Evolutionary conservation across 805 yeast genomes (phyloP), one percentile per base, ranked within the genome.

Genomic region (Saturnispora sekii): DNA sequence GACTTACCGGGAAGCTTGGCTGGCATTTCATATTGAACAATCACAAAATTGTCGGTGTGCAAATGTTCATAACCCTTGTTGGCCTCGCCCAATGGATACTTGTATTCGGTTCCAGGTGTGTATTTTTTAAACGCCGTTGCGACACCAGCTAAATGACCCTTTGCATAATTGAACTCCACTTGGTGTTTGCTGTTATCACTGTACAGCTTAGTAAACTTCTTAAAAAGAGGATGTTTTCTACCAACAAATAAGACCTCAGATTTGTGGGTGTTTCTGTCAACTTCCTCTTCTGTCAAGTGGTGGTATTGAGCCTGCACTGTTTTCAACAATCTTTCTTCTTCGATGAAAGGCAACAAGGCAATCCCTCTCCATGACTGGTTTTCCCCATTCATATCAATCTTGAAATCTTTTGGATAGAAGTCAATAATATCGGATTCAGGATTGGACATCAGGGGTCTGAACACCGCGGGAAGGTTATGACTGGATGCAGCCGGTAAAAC

Each of bases 281-380:
- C 66, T 55, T 89, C 97, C n/a, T 68, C 77, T 3, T 75, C 84
- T 0, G 86, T 73, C 39, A 89, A 67, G 33, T 67, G 62, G 2
- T 71, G 65, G 57, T 89, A 89, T 49, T 81, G 77, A 1, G 64
- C 74, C 43, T 75, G 70, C 2, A 88, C 95, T 3, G 78, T 80
- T 14, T 69, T 65, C 43, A 89, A 61, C 37, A 89, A 67, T 53
- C 95, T 68, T n/a, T 62, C 62, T 55, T 86, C 95, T 55, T 89
- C 96, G 53, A 89, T 90, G 53, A 89, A 89, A 0, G 97, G 97
- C 45, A 89, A 66, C 35, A 89, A 64, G 1, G 95, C 89, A 55
- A 89, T 83, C 44, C 95, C 97, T 60, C 87, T 94, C 97, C 97
- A 89, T 41, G 90, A 72, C 86, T 84, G 83, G 53, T 84, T 87